These are phyloP conservation scores for Phytophthora tentaculata DNA, from an alignment of 352 stramenopile species.

Conservation along the genomic window DNA sequence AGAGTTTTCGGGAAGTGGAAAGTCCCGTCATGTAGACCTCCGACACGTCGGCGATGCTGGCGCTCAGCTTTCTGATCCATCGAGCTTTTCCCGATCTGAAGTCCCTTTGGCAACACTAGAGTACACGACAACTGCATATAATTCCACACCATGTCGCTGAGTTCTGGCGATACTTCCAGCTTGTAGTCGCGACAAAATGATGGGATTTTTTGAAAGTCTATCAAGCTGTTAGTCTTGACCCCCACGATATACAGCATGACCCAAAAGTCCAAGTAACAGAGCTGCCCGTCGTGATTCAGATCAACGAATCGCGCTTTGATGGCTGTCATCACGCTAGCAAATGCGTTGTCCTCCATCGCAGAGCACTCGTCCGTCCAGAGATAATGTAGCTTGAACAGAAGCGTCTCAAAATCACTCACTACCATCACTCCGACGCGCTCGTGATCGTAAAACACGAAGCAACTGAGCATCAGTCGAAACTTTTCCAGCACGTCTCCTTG, in stretches of 20 bases:
- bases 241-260: constrained; percentile 83
- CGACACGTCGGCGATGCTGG: constrained; percentile 53
- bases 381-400: constrained; percentile 65
- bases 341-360: constrained; percentile 32
- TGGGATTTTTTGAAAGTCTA: constrained; percentile 73
- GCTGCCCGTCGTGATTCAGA: constrained; percentile 54
- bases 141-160: constrained; percentile 48
- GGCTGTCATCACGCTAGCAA: constrained; percentile 61
- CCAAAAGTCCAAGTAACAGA: constrained; percentile 88
- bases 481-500: constrained; percentile 51
- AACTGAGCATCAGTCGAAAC: constrained; percentile 68
- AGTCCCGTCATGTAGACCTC: constrained; percentile 56
- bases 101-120: constrained; percentile 59
- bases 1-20: constrained; percentile 45
- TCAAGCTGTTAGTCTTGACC: constrained; percentile 53
- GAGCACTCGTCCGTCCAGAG: constrained; percentile 60
- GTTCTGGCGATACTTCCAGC: constrained; percentile 63
- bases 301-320: constrained; percentile 59
- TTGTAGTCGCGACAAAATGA: constrained; percentile 82
- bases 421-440: constrained; percentile 57
- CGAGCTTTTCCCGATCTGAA: constrained; percentile 62
- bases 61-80: constrained; percentile 44
- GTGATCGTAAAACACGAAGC: constrained; percentile 78
- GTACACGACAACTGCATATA: constrained; percentile 73
- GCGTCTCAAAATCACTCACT: constrained; percentile 55